These are phyloP conservation scores for Antitrichia curtipendula DNA, from an alignment of 225 moss, liverwort and hornwort species.

Conservation along the genomic window DNA sequence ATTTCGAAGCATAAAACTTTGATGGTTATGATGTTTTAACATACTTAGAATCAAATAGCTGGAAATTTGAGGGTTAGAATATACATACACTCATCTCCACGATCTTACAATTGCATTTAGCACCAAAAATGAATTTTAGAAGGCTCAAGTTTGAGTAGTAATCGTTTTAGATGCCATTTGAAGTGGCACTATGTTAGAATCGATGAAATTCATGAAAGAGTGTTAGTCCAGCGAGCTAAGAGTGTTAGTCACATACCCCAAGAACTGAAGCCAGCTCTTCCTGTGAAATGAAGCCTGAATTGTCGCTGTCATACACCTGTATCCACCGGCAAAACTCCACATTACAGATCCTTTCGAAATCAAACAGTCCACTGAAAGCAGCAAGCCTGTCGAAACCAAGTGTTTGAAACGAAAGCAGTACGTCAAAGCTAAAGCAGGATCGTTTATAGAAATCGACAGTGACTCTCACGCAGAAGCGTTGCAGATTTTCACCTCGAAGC, in stretches of 20 bases:
- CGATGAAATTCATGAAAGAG: neutral
- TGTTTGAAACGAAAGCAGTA: neutral
- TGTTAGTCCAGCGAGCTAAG: too few species aligned
- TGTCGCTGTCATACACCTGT: conserved; percentile 79
- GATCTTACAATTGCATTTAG: neutral
- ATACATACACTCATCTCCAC: neutral
- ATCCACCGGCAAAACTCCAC: neutral
- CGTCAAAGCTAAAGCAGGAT: neutral
- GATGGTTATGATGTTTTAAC: neutral
- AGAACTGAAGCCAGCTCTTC: conserved; percentile 73
- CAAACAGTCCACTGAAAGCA: neutral
- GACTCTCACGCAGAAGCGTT: neutral
- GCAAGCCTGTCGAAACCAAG: neutral
- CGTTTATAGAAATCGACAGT: neutral
- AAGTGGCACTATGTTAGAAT: neutral
- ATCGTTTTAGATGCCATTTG: neutral
- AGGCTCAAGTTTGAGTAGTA: neutral
- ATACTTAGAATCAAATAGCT: neutral
- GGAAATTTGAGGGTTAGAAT: neutral
- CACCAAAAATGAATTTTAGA: neutral
- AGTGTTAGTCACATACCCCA: conserved; percentile 22
- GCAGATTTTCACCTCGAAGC: conserved; percentile 47
- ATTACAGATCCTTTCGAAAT: neutral
- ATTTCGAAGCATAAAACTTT: neutral
- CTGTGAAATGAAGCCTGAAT: conserved; percentile 74